Percentiles rank a stretch among this genome's conserved stretches.
Conservation (phyloP, 805 yeast genomes). For the Teunomyces tritomae region DNA sequence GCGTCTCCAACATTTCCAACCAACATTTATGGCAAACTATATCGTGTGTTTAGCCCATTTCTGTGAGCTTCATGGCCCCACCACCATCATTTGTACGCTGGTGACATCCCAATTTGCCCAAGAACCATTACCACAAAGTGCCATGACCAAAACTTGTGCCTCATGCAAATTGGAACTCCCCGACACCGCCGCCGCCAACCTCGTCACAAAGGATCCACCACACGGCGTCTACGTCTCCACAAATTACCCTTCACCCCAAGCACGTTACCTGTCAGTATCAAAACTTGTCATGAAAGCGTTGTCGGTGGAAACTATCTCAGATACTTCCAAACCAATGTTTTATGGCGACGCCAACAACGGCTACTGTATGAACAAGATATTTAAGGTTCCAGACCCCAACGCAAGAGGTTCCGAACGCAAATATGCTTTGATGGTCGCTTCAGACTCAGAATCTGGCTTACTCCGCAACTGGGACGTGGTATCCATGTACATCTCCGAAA, state of each 20-base stretch:
- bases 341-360: constrained; percentile 65
- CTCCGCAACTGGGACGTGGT: constrained; percentile 56
- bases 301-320: constrained; percentile 64
- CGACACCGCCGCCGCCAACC: constrained; percentile 19
- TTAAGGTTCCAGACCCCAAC: constrained; percentile 59
- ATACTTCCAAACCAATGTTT: constrained; percentile 57
- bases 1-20: no score
- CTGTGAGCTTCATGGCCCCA: constrained; percentile 78
- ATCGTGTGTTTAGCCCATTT: constrained; percentile 65
- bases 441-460: constrained; percentile 52
- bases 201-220: constrained; percentile 21
- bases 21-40: constrained; percentile 30
- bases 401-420: constrained; percentile 77
- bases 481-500: constrained; percentile 30
- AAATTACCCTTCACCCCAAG: constrained; percentile 53
- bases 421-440: constrained; percentile 56
- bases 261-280: constrained; percentile 51
- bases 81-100: constrained; percentile 64
- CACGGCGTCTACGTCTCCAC: constrained; percentile 47
- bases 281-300: constrained; percentile 62
- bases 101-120: constrained; percentile 13
- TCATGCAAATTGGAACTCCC: constrained; percentile 62
- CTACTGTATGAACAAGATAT: constrained; percentile 55
- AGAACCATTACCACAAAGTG: constrained; percentile 34
- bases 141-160: constrained; percentile 48